Percentiles rank a stretch among this genome's conserved stretches.
Conservation (phyloP, 306 rosid species). For the Acacia melanoxylon region DNA sequence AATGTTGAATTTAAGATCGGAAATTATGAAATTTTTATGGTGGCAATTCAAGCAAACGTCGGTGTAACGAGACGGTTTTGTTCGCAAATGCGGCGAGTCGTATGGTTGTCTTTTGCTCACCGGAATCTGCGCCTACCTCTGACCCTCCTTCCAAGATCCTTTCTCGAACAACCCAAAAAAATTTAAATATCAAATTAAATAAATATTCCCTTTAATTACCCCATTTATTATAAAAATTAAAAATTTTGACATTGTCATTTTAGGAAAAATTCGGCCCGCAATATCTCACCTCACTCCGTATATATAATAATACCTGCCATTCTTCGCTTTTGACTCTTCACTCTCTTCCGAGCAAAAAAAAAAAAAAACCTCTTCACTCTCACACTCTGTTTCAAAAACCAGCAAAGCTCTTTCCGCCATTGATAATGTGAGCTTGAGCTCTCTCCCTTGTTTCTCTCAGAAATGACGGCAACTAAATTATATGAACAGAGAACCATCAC, state of each 20-base stretch:
- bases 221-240: neutral
- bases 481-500: slow-evolving; percentile 39
- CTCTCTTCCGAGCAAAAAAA: no score
- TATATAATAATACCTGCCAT: neutral
- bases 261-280: neutral
- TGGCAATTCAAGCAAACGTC: neutral
- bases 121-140: slow-evolving; percentile 8
- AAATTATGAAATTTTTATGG: neutral
- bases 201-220: neutral
- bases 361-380: neutral
- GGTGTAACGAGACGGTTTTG: neutral
- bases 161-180: neutral
- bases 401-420: neutral
- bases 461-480: slow-evolving; percentile 14
- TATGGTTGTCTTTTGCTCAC: slow-evolving; percentile 4
- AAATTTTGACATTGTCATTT: neutral
- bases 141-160: neutral
- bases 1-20: neutral
- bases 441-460: neutral
- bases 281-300: no score
- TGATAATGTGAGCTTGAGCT: neutral
- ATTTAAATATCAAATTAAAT: neutral
- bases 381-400: neutral
- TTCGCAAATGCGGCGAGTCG: slow-evolving; percentile 32
- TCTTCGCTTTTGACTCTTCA: neutral